Percentiles rank a stretch among this genome's conserved stretches.
Evolutionary conservation across 2,329 filamentous ascomycete genomes (phyloP).

Genomic region (Penicillium sp.): DNA sequence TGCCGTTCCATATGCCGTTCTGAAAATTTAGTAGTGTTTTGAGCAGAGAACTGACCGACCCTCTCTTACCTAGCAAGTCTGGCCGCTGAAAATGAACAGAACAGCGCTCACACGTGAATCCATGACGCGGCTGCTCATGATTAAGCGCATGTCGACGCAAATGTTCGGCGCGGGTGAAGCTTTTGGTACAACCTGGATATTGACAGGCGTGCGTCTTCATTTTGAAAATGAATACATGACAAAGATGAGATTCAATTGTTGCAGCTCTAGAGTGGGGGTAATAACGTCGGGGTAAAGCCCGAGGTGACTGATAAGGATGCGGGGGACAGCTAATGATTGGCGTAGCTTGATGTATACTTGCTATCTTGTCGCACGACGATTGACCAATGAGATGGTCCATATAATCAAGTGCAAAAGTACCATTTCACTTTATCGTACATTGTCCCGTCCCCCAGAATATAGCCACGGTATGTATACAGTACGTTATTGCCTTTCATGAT

Average conservation of each 20-base stretch:
- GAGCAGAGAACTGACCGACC: background rate
- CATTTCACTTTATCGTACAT: background rate
- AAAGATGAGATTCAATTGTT: background rate
- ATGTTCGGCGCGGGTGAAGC: slow-evolving; percentile 60
- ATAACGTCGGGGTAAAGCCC: slow-evolving; percentile 9
- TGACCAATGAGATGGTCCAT: background rate
- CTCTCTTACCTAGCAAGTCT: slow-evolving; percentile 54
- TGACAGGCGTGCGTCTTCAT: slow-evolving; percentile 18
- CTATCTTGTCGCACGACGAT: background rate
- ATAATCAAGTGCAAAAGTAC: too few species aligned
- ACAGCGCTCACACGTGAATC: slow-evolving; percentile 57
- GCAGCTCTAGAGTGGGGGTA: background rate
- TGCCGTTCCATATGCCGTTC: slow-evolving; percentile 59
- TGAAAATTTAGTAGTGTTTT: slow-evolving; percentile 29
- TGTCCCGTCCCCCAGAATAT: too few species aligned
- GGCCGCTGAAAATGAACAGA: slow-evolving; percentile 62
- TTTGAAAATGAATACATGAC: background rate
- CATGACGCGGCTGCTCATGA: slow-evolving; percentile 52
- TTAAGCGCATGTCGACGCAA: slow-evolving; percentile 60
- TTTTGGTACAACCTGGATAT: slow-evolving; percentile 20
- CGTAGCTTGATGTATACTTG: background rate
- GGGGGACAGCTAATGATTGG: slow-evolving; percentile 1
- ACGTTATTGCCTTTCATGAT: too few species aligned
- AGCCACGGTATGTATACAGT: too few species aligned
- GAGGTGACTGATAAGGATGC: slow-evolving; percentile 19